phyloP scores from a whole-genome alignment of 495 filamentous ascomycete genomes.

The Neurospora sp. region DNA sequence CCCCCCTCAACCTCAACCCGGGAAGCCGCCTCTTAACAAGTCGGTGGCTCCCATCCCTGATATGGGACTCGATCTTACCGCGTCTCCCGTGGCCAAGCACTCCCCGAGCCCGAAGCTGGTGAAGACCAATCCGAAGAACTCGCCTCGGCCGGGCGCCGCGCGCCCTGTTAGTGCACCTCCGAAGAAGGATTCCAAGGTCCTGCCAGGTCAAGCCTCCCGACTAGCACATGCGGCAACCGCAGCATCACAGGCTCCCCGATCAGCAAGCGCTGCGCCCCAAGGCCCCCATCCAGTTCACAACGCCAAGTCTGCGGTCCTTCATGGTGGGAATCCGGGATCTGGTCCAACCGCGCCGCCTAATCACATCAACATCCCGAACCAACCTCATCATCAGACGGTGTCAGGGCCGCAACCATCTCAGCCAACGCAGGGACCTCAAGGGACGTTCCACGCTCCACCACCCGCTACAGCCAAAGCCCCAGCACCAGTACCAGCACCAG shows the following conservation, averaged over 20 bases:
- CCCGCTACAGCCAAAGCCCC: slow-evolving; percentile 3
- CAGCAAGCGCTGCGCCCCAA: slow-evolving; percentile 5
- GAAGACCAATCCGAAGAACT: slow-evolving; percentile 13
- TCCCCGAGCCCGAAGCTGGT: slow-evolving; percentile 12
- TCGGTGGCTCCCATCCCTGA: slow-evolving; percentile 38
- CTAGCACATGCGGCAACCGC: slow-evolving; percentile 8
- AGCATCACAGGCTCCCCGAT: slow-evolving; percentile 19
- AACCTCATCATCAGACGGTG: background rate
- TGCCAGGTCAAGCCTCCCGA: slow-evolving; percentile 2
- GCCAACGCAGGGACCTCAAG: background rate
- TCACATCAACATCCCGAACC: background rate
- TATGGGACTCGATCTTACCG: slow-evolving; percentile 30
- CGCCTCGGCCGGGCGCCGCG: slow-evolving; percentile 7
- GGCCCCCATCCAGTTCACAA: background rate
- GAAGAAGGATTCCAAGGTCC: slow-evolving; percentile 27
- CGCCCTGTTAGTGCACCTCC: slow-evolving; percentile 13
- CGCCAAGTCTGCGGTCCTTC: background rate
- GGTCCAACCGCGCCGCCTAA: background rate
- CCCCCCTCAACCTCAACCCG: slow-evolving; percentile 4
- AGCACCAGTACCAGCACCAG: slow-evolving; percentile 5
- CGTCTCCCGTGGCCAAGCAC: slow-evolving; percentile 9
- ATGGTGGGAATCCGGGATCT: background rate
- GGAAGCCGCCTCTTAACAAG: slow-evolving; percentile 23
- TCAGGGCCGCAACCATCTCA: background rate
- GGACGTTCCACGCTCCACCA: slow-evolving; percentile 3